Evolutionary conservation across 2,329 filamentous ascomycete species (phyloP).

Genomic region (Colletotrichum plurivorum): DNA sequence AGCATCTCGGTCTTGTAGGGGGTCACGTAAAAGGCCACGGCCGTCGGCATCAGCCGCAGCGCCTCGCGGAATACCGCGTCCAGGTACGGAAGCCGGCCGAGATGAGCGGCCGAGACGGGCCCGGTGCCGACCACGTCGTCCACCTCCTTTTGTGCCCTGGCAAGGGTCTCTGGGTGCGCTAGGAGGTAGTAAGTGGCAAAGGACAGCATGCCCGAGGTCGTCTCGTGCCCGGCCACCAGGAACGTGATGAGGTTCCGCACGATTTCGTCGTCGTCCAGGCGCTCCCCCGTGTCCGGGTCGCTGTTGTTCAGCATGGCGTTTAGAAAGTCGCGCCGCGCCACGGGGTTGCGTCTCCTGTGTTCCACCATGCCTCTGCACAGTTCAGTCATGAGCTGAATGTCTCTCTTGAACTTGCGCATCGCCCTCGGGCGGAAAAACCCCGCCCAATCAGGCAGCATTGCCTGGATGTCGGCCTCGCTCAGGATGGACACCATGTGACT

Average conservation of each 20-base stretch:
- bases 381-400: constrained; percentile 57
- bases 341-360: constrained; percentile 68
- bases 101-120: constrained; percentile 69
- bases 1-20: constrained; percentile 59
- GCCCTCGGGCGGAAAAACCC: constrained; percentile 39
- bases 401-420: constrained; percentile 60
- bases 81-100: constrained; percentile 74
- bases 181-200: constrained; percentile 77
- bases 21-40: constrained; percentile 45
- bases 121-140: constrained; percentile 73
- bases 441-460: constrained; percentile 57
- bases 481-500: constrained; percentile 73
- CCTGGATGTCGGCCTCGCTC: constrained; percentile 63
- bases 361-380: constrained; percentile 51
- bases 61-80: constrained; percentile 73
- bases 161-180: constrained; percentile 71
- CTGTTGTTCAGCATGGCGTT: constrained; percentile 74
- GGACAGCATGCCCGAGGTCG: constrained; percentile 75
- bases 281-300: constrained; percentile 74
- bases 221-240: constrained; percentile 78
- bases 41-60: constrained; percentile 46
- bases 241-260: constrained; percentile 79
- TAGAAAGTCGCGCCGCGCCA: constrained; percentile 73
- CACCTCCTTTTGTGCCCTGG: constrained; percentile 76
- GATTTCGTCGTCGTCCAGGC: constrained; percentile 71